Percentiles rank a stretch among this genome's conserved stretches.
phyloP scores from a whole-genome alignment of 768 basidiomycete genomes.

The Lentinula aciculospora region DNA sequence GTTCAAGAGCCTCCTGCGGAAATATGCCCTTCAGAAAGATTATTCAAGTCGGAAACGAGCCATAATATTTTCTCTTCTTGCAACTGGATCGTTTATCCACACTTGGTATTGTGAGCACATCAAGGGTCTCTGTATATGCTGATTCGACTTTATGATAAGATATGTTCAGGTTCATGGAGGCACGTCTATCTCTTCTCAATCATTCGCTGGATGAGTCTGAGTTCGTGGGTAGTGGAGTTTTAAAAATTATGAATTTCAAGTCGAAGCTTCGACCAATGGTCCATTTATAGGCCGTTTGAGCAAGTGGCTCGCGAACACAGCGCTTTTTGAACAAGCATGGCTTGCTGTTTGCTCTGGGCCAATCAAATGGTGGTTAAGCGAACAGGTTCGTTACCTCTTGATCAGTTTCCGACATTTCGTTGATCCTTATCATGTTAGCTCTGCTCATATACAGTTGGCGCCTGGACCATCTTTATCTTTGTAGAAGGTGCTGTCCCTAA shows the following conservation, averaged over 20 bases:
- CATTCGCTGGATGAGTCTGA: neutral
- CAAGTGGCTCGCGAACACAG: constrained; percentile 48
- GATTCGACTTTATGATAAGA: constrained; percentile 19
- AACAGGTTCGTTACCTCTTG: constrained; percentile 26
- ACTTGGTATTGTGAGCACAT: constrained; percentile 43
- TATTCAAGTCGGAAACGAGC: neutral
- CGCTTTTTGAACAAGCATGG: constrained; percentile 60
- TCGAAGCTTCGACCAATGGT: neutral
- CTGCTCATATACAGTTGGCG: constrained; percentile 53
- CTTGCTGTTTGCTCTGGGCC: constrained; percentile 33
- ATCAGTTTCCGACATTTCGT: neutral
- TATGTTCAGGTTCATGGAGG: constrained; percentile 41
- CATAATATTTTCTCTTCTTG: constrained; percentile 24
- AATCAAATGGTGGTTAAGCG: constrained; percentile 67
- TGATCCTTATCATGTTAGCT: constrained; percentile 17
- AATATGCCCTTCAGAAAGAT: neutral
- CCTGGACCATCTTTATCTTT: constrained; percentile 48
- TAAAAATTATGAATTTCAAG: constrained; percentile 29
- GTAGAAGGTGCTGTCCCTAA: constrained; percentile 36
- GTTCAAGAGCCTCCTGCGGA: constrained; percentile 12
- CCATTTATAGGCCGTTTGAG: constrained; percentile 29
- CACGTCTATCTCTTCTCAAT: constrained; percentile 13
- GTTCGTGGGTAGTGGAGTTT: constrained; percentile 46
- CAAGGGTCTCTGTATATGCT: neutral
- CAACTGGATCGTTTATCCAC: constrained; percentile 30